A percentile compares a stretch with the other conserved stretches of the same genome.
Conservation (phyloP, 192 early-diverging fungal species). For the Bifiguratus adelaidae region DNA sequence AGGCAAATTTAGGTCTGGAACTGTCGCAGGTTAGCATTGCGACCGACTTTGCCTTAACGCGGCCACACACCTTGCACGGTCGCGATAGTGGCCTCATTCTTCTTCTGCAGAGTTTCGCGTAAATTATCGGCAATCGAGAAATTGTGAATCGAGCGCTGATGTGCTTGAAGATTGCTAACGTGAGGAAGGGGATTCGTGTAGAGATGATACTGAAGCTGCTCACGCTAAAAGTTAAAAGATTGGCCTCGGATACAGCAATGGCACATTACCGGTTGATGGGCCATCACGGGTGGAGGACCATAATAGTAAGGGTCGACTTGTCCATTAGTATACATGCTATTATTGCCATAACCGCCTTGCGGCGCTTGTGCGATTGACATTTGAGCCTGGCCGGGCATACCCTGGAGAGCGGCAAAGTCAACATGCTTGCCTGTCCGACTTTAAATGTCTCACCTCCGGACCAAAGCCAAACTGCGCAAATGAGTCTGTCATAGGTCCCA, state of each 20-base stretch:
- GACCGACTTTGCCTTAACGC: neutral
- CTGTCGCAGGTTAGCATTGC: conserved; percentile 2
- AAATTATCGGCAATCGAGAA: conserved; percentile 83
- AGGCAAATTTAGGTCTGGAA: conserved; percentile 51
- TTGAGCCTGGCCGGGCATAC: too few relatives aligned
- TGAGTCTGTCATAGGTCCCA: conserved; percentile 6
- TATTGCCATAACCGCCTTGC: neutral
- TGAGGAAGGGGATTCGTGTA: conserved; percentile 61
- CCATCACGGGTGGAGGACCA: conserved; percentile 8
- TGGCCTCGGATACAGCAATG: neutral
- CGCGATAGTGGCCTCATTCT: conserved; percentile 41
- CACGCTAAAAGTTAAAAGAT: neutral
- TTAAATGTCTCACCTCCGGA: too few relatives aligned
- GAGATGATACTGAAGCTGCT: conserved; percentile 69
- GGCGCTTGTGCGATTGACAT: neutral
- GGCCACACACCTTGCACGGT: conserved; percentile 5
- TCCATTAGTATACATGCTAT: conserved; percentile 5
- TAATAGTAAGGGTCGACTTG: conserved; percentile 21
- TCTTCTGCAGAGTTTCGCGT: conserved; percentile 64
- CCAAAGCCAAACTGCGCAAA: conserved; percentile 10
- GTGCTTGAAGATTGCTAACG: conserved; percentile 51
- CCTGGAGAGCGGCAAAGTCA: too few relatives aligned
- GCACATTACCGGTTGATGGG: conserved; percentile 18
- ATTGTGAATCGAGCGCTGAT: conserved; percentile 69
- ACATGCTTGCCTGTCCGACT: too few relatives aligned